phyloP scores from a whole-genome alignment of 202 grass and related monocot genomes.

The Sporobolus alterniflorus region DNA sequence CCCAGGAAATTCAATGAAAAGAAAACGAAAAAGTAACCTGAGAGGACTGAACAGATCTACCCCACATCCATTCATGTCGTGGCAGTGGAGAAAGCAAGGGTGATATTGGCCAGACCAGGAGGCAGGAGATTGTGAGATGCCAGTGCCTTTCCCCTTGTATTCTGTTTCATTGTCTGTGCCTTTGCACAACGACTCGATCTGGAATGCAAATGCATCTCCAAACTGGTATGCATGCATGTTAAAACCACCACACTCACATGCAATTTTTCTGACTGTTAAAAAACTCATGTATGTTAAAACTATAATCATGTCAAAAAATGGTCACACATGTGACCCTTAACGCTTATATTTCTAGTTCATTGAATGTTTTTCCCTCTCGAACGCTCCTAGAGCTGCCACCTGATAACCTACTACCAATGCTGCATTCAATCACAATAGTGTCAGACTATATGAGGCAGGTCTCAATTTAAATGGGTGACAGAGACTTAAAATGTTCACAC shows the following conservation, averaged over 20 bases:
- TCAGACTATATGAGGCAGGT: not conserved
- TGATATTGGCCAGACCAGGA: no score
- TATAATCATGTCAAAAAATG: not conserved
- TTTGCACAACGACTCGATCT: not conserved
- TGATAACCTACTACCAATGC: no score
- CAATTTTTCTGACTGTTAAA: not conserved
- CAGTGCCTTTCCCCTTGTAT: no score
- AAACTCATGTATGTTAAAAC: not conserved
- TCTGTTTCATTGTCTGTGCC: no score
- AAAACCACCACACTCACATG: not conserved
- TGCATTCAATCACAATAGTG: not conserved
- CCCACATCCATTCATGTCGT: conserved; percentile 63
- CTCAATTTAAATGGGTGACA: conserved; percentile 8
- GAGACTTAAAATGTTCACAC: not conserved
- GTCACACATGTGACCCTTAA: not conserved
- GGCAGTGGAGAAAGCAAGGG: conserved; percentile 31
- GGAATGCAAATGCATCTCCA: not conserved
- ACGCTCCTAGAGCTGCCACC: no score
- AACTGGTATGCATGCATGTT: no score
- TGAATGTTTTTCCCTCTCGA: no score
- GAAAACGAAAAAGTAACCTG: conserved; percentile 2
- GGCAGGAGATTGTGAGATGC: conserved; percentile 34
- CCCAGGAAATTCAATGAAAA: conserved; percentile 11
- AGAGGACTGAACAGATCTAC: conserved; percentile 31
- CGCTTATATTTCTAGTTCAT: not conserved